These are phyloP conservation scores for Brassica balearica DNA, from an alignment of 441 rosid species.

Conservation along the genomic window DNA sequence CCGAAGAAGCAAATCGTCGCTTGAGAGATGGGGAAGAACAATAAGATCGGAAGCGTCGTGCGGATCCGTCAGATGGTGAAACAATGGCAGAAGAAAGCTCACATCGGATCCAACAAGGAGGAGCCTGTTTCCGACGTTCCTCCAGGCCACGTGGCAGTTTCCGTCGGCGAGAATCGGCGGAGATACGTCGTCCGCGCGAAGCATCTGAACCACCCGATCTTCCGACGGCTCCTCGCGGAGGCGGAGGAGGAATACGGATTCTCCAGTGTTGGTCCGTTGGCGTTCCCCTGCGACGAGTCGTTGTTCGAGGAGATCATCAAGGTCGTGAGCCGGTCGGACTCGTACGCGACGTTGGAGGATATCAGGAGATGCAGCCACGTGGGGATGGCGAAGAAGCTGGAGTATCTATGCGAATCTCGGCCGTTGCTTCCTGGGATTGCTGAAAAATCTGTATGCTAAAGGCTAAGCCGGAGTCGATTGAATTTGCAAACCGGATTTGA, in stretches of 20 bases:
- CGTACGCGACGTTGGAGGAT: slow-evolving; percentile 48
- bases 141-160: slow-evolving; percentile 76
- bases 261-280: slow-evolving; percentile 70
- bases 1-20: slow-evolving; percentile 26
- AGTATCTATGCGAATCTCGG: slow-evolving; percentile 54
- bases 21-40: slow-evolving; percentile 44
- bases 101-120: slow-evolving; percentile 29
- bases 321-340: slow-evolving; percentile 52
- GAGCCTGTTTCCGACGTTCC: slow-evolving; percentile 62
- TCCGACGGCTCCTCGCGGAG: slow-evolving; percentile 60
- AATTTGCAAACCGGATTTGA: slow-evolving; percentile 23
- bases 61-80: slow-evolving; percentile 75
- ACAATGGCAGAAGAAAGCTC: slow-evolving; percentile 72
- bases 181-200: slow-evolving; percentile 79
- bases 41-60: slow-evolving; percentile 73
- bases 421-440: slow-evolving; percentile 68
- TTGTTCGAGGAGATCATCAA: slow-evolving; percentile 59
- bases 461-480: slow-evolving; percentile 16
- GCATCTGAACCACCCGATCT: slow-evolving; percentile 79
- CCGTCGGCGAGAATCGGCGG: slow-evolving; percentile 56
- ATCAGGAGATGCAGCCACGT: slow-evolving; percentile 60
- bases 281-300: slow-evolving; percentile 80
- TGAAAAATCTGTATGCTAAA: slow-evolving; percentile 48
- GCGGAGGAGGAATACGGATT: slow-evolving; percentile 95
- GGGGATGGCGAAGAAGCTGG: slow-evolving; percentile 39